A percentile compares a stretch with the other conserved stretches of the same genome.
Conservation (phyloP, 345 rosid species). For the Camelina laxa region DNA sequence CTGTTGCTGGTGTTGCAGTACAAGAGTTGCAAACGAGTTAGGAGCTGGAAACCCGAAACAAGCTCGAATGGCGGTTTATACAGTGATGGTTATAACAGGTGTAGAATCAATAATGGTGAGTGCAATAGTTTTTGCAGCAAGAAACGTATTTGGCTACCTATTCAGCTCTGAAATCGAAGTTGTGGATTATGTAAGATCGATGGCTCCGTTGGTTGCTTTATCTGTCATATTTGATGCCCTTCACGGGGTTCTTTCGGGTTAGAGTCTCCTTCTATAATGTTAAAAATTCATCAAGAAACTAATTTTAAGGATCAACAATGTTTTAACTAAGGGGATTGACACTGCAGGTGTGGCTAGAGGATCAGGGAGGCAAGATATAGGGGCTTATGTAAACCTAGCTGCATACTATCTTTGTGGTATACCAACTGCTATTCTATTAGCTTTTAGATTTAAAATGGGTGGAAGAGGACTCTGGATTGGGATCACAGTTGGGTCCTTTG, state of each 20-base stretch:
- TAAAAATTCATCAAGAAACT: background rate
- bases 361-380: conserved; percentile 46
- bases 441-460: conserved; percentile 30
- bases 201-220: conserved; percentile 39
- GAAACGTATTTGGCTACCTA: conserved; percentile 44
- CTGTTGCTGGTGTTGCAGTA: conserved; percentile 44
- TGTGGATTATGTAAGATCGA: conserved; percentile 38
- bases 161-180: conserved; percentile 44
- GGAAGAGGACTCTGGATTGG: conserved; percentile 48
- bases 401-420: conserved; percentile 42
- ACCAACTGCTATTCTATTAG: conserved; percentile 35
- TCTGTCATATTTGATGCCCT: conserved; percentile 41
- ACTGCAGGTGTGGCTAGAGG: conserved; percentile 46
- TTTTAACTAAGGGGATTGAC: background rate
- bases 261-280: background rate
- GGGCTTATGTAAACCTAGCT: conserved; percentile 44
- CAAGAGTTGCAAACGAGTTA: conserved; percentile 58
- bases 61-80: conserved; percentile 36
- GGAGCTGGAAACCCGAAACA: conserved; percentile 43
- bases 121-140: conserved; percentile 30
- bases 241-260: conserved; percentile 41
- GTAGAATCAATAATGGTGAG: conserved; percentile 39
- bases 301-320: background rate
- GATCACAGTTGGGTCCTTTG: conserved; percentile 40
- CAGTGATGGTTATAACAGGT: conserved; percentile 39